These are phyloP conservation scores for Penicillium canescens DNA, from an alignment of 495 filamentous ascomycete genomes.

Conservation along the genomic window DNA sequence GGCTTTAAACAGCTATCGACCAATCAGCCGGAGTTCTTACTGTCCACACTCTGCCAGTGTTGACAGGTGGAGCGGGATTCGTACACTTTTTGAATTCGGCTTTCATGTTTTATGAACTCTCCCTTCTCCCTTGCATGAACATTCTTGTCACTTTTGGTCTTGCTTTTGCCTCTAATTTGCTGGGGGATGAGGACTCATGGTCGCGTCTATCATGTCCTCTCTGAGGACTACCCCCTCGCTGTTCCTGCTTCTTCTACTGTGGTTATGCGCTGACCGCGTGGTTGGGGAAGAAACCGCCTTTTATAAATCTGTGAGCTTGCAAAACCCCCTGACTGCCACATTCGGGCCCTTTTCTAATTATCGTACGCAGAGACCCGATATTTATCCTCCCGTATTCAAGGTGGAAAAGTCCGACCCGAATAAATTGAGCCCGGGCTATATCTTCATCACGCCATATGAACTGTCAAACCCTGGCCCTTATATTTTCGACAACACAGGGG, in stretches of 20 bases:
- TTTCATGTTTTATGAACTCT: not conserved
- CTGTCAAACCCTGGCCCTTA: slow-evolving; percentile 43
- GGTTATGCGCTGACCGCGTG: slow-evolving; percentile 13
- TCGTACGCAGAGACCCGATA: slow-evolving; percentile 40
- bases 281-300: slow-evolving; percentile 21
- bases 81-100: not conserved
- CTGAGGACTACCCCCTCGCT: slow-evolving; percentile 12
- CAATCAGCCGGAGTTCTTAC: not conserved
- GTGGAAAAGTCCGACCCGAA: slow-evolving; percentile 28
- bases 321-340: not conserved
- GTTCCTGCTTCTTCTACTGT: slow-evolving; percentile 9
- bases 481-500: slow-evolving; percentile 46
- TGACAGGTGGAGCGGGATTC: slow-evolving; percentile 3
- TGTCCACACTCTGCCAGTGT: not conserved
- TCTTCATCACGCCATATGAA: slow-evolving; percentile 46
- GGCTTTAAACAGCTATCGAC: not conserved
- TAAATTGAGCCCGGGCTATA: slow-evolving; percentile 42
- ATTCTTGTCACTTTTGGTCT: not conserved
- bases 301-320: slow-evolving; percentile 29
- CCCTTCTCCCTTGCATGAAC: not conserved
- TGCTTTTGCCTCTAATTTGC: not conserved
- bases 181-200: slow-evolving; percentile 24
- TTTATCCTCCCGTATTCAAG: slow-evolving; percentile 36
- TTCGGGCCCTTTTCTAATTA: slow-evolving; percentile 8
- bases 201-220: slow-evolving; percentile 16